Evolutionary conservation across 73 alveolate genomes (phyloP), one percentile per base, ranked within the genome.

Genomic region (Paramecium sonneborni): DNA sequence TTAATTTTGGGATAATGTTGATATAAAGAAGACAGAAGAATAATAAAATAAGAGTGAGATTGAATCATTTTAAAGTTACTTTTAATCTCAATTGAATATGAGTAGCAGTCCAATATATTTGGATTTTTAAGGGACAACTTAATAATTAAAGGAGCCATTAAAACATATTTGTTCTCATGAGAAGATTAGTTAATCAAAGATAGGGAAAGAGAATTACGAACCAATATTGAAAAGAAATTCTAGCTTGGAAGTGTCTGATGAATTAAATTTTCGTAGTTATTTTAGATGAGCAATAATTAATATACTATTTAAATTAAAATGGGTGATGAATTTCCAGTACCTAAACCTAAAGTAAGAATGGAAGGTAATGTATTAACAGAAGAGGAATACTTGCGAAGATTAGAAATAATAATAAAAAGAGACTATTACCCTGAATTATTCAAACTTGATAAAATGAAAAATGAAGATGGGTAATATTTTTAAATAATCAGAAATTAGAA

Each of bases 241-340:
- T 10, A 12, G 32, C 28, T 6, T 56, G 28, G 74, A 56, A n/a
- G 86, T 72, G 14, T 23, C 67, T 15, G 86, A 72, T 72, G 86
- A 72, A 72, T 35, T 34, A 21, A 72, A 72, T 72, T 72, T 72
- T 37, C 18, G 74, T 12, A n/a, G 32, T 12, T 56, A 56, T 56
- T 56, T 56, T 56, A 56, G 74, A 56, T 56, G 57, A 41, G 15
- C 6, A n/a, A n/a, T n/a, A n/a, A n/a, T n/a, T n/a, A n/a, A n/a
- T n/a, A n/a, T n/a, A n/a, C n/a, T n/a, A n/a, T n/a, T n/a, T n/a
- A n/a, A n/a, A 41, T 41, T 41, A 56, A 10, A 9, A 56, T 56
- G 74, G 15, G 32, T 56, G 74, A 56, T n/a, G 86, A 37, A 38
- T 72, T 72, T 72, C 86, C 86, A 10, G 57, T 35, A 7, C 86